Evolutionary conservation across 2,329 filamentous ascomycete genomes (phyloP), one percentile per base, ranked within the genome.

Genomic region (Xylaria sp.): DNA sequence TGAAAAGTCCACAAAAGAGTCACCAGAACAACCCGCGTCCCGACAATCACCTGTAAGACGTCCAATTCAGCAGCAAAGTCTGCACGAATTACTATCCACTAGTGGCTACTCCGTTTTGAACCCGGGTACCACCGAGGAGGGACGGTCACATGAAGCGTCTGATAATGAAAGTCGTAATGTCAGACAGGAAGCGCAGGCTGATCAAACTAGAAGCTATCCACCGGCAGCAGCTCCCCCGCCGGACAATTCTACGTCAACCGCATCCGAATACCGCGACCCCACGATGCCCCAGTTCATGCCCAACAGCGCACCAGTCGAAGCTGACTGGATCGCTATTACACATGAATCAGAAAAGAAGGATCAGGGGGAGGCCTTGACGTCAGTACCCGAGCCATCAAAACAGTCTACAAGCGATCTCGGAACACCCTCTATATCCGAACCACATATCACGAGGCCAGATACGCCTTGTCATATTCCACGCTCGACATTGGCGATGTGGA

Each of bases 221-320:
- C 7, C 33, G 17, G 47, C 11, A 40, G 38, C 33, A 49, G 25
- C 40, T 5, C 38, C 54, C 9, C 61, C 55, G 1, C 47, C 59
- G 6, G 60, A 58, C 17, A 40, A 44, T n/a, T 27, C 25, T 2
- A n/a, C 37, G 7, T 25, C 54, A 17, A 68, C 68, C 31, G 23
- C 63, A 9, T 37, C 63, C 2, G 68, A 68, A 33, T 72, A 78
- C 40, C 76, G 78, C 7, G 89, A 91, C 67, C 85, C 85, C 7
- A 90, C 88, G 0, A 79, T 90, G 73, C 88, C 88, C 8, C 88
- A 91, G 68, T 90, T 90, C 70, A 82, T 86, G 5, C 88, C 87
- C n/a, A 84, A 89, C 65, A 79, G 75, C 31, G 63, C 69, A 0
- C 67, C 69, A 21, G 58, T 63, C 6, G 65, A 13, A 7, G 63